A percentile compares a stretch with the other conserved stretches of the same genome.
Conservation (phyloP, 2,329 filamentous ascomycete genomes). For the Chrysoporthe austroafricana region DNA sequence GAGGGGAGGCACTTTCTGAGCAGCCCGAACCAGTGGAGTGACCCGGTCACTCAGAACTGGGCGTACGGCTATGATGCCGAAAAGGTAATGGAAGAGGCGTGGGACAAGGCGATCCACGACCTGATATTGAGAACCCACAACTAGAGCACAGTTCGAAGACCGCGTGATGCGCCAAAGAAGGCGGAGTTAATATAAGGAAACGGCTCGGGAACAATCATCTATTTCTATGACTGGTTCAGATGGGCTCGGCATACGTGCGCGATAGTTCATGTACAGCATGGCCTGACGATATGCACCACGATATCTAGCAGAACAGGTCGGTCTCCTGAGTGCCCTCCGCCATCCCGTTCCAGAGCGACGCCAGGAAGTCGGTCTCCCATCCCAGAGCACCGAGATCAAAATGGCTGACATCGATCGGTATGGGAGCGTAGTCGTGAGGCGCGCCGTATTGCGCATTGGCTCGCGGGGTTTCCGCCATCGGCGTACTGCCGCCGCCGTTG, state of each 20-base stretch:
- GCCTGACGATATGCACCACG: not conserved
- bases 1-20: conserved; percentile 40
- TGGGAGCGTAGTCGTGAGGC: conserved; percentile 18
- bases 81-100: conserved; percentile 39
- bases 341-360: conserved; percentile 13
- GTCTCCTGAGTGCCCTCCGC: conserved; percentile 17
- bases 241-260: not conserved
- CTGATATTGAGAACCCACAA: not conserved
- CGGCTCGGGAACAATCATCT: not conserved
- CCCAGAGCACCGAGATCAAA: conserved; percentile 24
- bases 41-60: conserved; percentile 50
- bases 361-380: conserved; percentile 22
- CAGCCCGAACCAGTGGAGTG: conserved; percentile 54
- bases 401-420: conserved; percentile 20
- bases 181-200: not conserved
- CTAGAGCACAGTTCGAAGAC: not conserved
- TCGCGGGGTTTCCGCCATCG: not conserved
- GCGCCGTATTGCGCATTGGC: conserved; percentile 3
- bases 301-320: conserved; percentile 21
- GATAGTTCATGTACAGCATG: not conserved
- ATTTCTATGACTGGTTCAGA: not conserved
- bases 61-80: conserved; percentile 54
- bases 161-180: too few species aligned
- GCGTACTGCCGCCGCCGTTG: not conserved
- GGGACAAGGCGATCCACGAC: conserved; percentile 25